phyloP scores from a whole-genome alignment of 331 rosid genomes.

The Rosa hybrid region DNA sequence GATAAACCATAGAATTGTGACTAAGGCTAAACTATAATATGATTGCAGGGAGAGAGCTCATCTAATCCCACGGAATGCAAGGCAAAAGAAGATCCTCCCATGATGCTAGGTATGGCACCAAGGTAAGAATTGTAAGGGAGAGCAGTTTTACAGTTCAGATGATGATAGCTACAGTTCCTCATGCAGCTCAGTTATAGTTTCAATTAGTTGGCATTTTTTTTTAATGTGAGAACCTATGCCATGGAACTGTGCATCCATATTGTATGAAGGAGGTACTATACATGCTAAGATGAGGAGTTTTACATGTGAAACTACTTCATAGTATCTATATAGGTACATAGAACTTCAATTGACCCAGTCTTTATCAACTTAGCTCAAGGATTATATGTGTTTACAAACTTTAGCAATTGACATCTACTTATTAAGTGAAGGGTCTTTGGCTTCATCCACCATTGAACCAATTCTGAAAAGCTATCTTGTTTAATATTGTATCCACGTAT shows the following conservation, averaged over 20 bases:
- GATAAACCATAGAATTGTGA: background rate
- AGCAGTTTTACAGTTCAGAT: background rate
- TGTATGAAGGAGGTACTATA: background rate
- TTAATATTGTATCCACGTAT: conserved; percentile 1
- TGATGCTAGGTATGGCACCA: background rate
- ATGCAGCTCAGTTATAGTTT: conserved; percentile 5
- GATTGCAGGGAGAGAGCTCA: conserved; percentile 1
- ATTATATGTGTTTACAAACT: background rate
- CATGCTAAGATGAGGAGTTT: background rate
- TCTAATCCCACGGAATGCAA: conserved; percentile 7
- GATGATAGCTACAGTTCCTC: conserved; percentile 6
- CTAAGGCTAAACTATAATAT: background rate
- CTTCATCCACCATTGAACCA: conserved; percentile 10
- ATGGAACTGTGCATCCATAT: conserved; percentile 3
- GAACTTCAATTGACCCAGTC: background rate
- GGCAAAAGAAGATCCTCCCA: conserved; percentile 2
- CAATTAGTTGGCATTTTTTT: background rate
- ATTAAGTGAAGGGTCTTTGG: conserved; percentile 3
- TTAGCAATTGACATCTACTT: background rate
- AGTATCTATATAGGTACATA: background rate
- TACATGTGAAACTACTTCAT: background rate
- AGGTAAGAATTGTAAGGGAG: background rate
- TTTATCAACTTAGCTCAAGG: background rate
- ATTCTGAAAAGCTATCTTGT: background rate
- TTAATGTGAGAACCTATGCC: background rate